phyloP scores from a whole-genome alignment of 2,329 filamentous ascomycete genomes.

The Diplocarpon rosae region DNA sequence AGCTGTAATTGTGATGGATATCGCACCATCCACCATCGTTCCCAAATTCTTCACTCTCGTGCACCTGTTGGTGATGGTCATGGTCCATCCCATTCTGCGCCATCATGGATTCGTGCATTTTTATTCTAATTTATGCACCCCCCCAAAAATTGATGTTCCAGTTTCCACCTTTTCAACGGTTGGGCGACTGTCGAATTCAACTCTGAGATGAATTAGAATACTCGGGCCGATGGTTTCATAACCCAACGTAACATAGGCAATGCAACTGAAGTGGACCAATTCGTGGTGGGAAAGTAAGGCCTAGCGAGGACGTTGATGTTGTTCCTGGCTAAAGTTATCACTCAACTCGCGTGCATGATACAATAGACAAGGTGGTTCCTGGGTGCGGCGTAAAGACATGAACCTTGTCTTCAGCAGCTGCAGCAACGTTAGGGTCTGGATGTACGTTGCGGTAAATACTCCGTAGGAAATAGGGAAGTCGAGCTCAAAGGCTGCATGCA shows the following conservation, averaged over 20 bases:
- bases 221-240: conserved; percentile 9
- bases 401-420: conserved; percentile 24
- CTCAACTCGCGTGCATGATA: conserved; percentile 30
- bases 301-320: conserved; percentile 19
- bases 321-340: conserved; percentile 28
- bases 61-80: conserved; percentile 21
- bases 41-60: conserved; percentile 31
- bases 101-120: conserved; percentile 29
- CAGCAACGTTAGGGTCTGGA: conserved; percentile 20
- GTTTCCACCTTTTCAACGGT: background rate
- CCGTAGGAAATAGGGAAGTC: conserved; percentile 1
- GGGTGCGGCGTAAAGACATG: conserved; percentile 23
- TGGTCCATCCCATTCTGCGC: conserved; percentile 28
- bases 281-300: conserved; percentile 12
- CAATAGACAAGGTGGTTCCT: conserved; percentile 24
- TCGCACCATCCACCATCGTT: conserved; percentile 42
- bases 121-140: background rate
- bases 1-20: conserved; percentile 33
- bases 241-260: background rate
- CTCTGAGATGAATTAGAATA: conserved; percentile 9
- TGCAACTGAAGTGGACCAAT: conserved; percentile 15
- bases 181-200: background rate
- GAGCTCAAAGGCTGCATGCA: conserved; percentile 17
- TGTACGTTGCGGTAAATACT: background rate
- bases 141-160: too few relatives aligned